Evolutionary conservation across 352 stramenopile species (phyloP), one percentile per base, ranked within the genome.

Genomic region (Thraustochytrium sp.): DNA sequence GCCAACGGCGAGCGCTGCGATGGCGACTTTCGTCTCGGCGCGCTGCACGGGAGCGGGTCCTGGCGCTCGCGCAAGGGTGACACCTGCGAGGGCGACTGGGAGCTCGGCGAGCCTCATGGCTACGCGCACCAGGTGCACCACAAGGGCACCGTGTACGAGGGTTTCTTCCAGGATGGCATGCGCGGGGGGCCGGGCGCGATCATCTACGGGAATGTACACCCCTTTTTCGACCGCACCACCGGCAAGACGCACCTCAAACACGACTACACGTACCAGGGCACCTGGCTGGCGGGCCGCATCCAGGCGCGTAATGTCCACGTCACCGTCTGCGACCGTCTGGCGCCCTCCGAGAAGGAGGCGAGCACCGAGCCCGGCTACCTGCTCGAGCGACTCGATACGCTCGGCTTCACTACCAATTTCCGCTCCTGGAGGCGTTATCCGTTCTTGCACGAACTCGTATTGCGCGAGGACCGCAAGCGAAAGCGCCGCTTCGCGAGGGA

Each of bases 181-280:
- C 68, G 68, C 68, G 23, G 18, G 18, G 68, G 68, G 21, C 68
- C 68, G 13, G 68, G 68, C 42, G 29, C 44, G 1, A 62, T 80
- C 29, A 21, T 46, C 4, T 80, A 80, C 26, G 68, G 68, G 21
- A 80, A 80, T 26, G 68, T 80, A 21, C 18, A 40, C 3, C 3
- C 31, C 8, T 9, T 65, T 4, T 80, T 80, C 38, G 68, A 80
- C 31, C 48, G 68, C 21, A 13, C 46, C 0, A 80, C 53, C 0
- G 68, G 68, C 42, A 36, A 72, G 26, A 29, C 34, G 36, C 23
- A 26, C 31, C 38, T 65, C 9, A 21, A 31, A 44, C 53, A 80
- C 37, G 68, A 80, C 68, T 63, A 51, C 51, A 36, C 23, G n/a
- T 80, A 80, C 51, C 21, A 80, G 42, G 68, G 68, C 3, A 51